A percentile compares a stretch with the other conserved stretches of the same genome.
These are phyloP conservation scores for Geranomyces michiganensis DNA, from an alignment of 192 early-diverging fungal species.

Conservation along the genomic window DNA sequence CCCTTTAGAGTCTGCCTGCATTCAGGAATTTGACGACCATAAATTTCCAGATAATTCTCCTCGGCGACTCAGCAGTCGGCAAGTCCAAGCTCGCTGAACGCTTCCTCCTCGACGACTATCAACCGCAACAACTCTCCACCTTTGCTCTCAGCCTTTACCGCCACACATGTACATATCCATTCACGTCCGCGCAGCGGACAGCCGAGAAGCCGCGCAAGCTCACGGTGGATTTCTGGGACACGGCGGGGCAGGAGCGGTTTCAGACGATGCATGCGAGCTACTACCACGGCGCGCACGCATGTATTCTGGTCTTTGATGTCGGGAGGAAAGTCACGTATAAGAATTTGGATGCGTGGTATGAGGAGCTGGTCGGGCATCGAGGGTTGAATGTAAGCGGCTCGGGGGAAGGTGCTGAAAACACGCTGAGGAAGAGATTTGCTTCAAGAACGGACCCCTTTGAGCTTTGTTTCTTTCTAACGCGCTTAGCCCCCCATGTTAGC, in stretches of 20 bases:
- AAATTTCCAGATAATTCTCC: slow-evolving; percentile 53
- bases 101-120: slow-evolving; percentile 58
- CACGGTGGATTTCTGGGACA: slow-evolving; percentile 61
- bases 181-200: slow-evolving; percentile 6
- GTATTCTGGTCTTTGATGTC: slow-evolving; percentile 59
- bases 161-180: slow-evolving; percentile 43
- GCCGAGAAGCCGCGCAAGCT: slow-evolving; percentile 24
- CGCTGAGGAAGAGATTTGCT: no score
- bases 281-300: slow-evolving; percentile 56
- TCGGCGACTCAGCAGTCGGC: slow-evolving; percentile 65
- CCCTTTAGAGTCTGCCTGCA: not conserved
- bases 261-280: slow-evolving; percentile 60
- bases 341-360: slow-evolving; percentile 63
- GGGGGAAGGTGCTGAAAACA: no score
- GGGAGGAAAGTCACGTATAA: slow-evolving; percentile 68
- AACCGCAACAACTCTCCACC: slow-evolving; percentile 58
- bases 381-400: slow-evolving; percentile 2
- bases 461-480: no score
- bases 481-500: slow-evolving; percentile 18
- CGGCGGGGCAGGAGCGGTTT: slow-evolving; percentile 66
- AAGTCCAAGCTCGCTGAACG: slow-evolving; percentile 65
- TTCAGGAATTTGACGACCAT: not conserved
- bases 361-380: slow-evolving; percentile 42
- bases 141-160: slow-evolving; percentile 62
- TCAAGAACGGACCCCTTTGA: no score